Evolutionary conservation across 2,329 filamentous ascomycete species (phyloP).

Genomic region (Fusarium caatingaense): DNA sequence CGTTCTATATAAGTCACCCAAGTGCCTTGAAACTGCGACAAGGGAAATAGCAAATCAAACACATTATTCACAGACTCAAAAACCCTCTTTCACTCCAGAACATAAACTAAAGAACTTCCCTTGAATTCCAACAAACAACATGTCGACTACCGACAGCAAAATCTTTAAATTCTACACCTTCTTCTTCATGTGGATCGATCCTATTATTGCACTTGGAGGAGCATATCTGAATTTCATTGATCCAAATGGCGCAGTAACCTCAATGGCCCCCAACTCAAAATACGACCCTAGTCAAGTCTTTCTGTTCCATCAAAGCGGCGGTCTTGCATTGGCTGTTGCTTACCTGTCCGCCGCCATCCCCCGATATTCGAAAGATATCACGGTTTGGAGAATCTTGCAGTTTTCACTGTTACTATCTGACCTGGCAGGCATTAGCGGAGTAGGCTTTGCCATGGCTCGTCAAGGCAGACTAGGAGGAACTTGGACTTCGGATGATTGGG

Average conservation of each 20-base stretch:
- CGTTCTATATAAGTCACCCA: neutral
- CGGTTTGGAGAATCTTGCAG: slow-evolving; percentile 12
- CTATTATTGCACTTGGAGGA: slow-evolving; percentile 9
- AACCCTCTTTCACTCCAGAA: neutral
- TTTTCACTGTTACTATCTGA: slow-evolving; percentile 15
- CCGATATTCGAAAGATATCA: slow-evolving; percentile 1
- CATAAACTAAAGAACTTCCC: neutral
- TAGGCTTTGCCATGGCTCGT: neutral
- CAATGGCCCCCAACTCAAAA: slow-evolving; percentile 14
- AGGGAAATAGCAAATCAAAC: too few relatives aligned
- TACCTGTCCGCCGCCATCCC: slow-evolving; percentile 8
- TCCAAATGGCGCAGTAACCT: slow-evolving; percentile 6
- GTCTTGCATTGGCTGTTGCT: slow-evolving; percentile 9
- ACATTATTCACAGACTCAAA: neutral
- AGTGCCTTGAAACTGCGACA: too few relatives aligned
- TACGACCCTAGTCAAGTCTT: slow-evolving; percentile 15
- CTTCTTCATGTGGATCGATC: slow-evolving; percentile 19
- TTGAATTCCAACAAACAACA: neutral
- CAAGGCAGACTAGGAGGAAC: neutral
- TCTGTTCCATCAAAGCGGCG: slow-evolving; percentile 22
- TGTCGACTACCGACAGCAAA: neutral
- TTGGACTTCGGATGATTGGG: slow-evolving; percentile 17
- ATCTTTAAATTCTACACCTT: slow-evolving; percentile 2
- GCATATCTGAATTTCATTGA: slow-evolving; percentile 20
- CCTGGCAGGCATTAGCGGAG: slow-evolving; percentile 10